A percentile compares a stretch with the other conserved stretches of the same genome.
These are phyloP conservation scores for Syncephalastrum sp. DNA, from an alignment of 371 early-diverging fungal genomes.

Conservation along the genomic window DNA sequence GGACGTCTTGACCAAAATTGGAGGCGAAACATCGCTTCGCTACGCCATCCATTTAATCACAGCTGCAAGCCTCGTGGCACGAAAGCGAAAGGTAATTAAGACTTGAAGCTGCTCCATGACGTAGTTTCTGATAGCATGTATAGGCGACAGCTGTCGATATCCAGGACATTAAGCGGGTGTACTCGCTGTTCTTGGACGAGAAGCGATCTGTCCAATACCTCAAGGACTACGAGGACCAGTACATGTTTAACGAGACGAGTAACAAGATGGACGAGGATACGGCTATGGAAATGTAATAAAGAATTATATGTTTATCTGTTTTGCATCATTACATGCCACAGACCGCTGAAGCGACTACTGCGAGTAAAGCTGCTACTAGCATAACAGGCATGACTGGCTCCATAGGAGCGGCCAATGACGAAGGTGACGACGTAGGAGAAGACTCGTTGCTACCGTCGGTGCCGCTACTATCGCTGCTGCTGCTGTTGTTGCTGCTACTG, in stretches of 20 bases:
- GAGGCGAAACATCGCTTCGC: slow-evolving; percentile 89
- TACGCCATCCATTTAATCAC: slow-evolving; percentile 98
- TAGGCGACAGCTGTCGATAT: slow-evolving; percentile 85
- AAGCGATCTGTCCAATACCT: slow-evolving; percentile 92
- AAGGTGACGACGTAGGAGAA: background rate
- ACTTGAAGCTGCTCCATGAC: background rate
- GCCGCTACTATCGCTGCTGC: too few species aligned
- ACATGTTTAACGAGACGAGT: slow-evolving; percentile 80
- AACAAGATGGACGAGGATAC: slow-evolving; percentile 39
- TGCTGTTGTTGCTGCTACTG: too few species aligned
- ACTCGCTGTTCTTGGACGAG: slow-evolving; percentile 94
- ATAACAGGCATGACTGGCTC: too few species aligned
- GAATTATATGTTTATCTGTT: slow-evolving; percentile 6
- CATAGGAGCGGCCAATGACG: too few species aligned
- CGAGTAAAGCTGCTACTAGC: too few species aligned
- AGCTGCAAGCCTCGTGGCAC: slow-evolving; percentile 84
- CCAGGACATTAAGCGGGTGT: slow-evolving; percentile 90
- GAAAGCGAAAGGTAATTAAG: slow-evolving; percentile 76
- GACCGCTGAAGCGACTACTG: background rate
- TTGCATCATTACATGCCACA: background rate
- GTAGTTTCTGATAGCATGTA: background rate
- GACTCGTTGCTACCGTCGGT: too few species aligned
- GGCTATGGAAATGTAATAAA: slow-evolving; percentile 50
- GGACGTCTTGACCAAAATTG: slow-evolving; percentile 89
- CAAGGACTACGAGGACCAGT: slow-evolving; percentile 91